Conservation (phyloP, 2,329 filamentous ascomycete species). For the Fusarium solani-melongenae region DNA sequence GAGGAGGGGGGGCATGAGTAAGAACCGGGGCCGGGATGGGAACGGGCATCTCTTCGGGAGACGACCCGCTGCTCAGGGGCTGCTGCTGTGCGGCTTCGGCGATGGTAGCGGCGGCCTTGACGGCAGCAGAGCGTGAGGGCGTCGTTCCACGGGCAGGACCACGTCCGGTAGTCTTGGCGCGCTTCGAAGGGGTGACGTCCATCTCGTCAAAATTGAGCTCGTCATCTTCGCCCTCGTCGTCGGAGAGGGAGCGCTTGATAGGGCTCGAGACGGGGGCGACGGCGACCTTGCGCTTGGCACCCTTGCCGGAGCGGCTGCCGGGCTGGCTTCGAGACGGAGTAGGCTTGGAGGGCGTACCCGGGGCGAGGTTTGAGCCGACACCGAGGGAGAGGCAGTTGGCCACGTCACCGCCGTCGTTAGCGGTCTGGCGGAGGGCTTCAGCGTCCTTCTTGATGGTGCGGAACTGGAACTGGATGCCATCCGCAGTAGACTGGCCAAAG, state of each 20-base stretch:
- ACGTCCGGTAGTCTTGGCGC: slow-evolving; percentile 39
- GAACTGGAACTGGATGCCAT: slow-evolving; percentile 71
- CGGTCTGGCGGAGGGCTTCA: slow-evolving; percentile 57
- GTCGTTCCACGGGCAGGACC: slow-evolving; percentile 35
- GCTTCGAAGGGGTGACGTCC: slow-evolving; percentile 54
- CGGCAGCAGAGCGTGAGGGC: slow-evolving; percentile 47
- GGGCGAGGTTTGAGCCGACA: slow-evolving; percentile 36
- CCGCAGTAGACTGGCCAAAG: slow-evolving; percentile 68
- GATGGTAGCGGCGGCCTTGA: slow-evolving; percentile 49
- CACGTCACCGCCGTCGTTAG: slow-evolving; percentile 59
- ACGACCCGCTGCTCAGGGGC: slow-evolving; percentile 45
- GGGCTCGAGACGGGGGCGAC: slow-evolving; percentile 8
- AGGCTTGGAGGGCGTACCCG: slow-evolving; percentile 47
- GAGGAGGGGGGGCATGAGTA: background rate
- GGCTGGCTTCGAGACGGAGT: slow-evolving; percentile 31
- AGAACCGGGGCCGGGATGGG: background rate
- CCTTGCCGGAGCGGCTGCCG: slow-evolving; percentile 42
- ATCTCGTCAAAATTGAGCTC: slow-evolving; percentile 46
- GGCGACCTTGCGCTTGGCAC: slow-evolving; percentile 42
- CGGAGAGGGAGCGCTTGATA: slow-evolving; percentile 43
- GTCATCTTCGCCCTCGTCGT: slow-evolving; percentile 44
- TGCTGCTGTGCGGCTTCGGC: slow-evolving; percentile 43
- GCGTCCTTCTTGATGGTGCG: slow-evolving; percentile 65
- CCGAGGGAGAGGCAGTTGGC: slow-evolving; percentile 51
- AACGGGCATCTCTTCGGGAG: slow-evolving; percentile 30